Base-by-base conservation (phyloP, 768 basidiomycete genomes). In the Xerocomus brunneocitrinus region DNA sequence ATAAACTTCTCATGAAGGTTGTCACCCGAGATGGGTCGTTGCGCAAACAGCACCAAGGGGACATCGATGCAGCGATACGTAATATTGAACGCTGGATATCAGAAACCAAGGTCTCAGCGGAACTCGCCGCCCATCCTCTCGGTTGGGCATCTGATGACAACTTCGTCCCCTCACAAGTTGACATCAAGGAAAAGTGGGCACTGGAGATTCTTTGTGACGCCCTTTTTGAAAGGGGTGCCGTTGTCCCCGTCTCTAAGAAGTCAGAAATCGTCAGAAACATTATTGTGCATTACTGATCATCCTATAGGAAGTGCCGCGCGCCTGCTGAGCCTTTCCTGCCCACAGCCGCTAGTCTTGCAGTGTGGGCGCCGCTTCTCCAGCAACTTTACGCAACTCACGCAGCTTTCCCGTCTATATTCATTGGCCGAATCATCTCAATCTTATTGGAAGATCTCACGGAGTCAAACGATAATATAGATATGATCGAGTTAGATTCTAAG, bases 161-260 rank as follows among this genome's bases (percentile, higher is more conserved):
- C 32, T 56, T 64, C 30, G 57, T 50, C 50, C 59, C 57, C 38
- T 69, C 71, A 32, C 76, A 75, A 51, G 71, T 71, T 9, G 83
- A 84, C 41, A 55, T 68, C 12, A 81, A 78, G 61, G 87, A 90
- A 64, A 69, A 67, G 45, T 86, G 83, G 79, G 87, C 86, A 7
- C 63, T 90, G 40, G 86, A 89, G 49, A 69, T 71, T 34, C 68
- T 98, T 2, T 85, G 83, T 50, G 81, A 85, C 44, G 78, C 70
- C 0, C 71, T 98, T 12, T 59, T 89, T 46, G 83, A 82, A 52
- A 81, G 78, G 55, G 92, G 92, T 9, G 81, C 75, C 9, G 72
- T 98, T 8, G 85, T 98, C 4, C 94, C 95, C 8, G 59, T 88
- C 2, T 87, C 91, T 1, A 89, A 84, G 72, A 93, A 85, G 95